Evolutionary conservation across 352 stramenopile species (phyloP).

Genomic region (Globisporangium carolinianum): DNA sequence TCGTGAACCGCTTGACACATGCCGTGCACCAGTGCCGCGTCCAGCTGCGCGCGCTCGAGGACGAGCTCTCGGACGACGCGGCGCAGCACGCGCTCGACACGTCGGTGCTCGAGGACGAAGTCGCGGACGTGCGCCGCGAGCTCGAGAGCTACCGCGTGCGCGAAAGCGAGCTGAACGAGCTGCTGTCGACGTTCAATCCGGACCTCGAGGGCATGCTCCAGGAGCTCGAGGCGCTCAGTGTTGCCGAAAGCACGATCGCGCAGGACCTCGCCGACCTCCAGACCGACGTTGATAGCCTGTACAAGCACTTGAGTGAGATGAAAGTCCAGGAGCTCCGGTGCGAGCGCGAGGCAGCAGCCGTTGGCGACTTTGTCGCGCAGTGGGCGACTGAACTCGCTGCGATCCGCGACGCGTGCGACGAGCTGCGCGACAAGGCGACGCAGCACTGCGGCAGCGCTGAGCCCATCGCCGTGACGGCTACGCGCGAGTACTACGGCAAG

Average conservation of each 20-base stretch:
- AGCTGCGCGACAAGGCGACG: slow-evolving; percentile 50
- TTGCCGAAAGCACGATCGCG: slow-evolving; percentile 41
- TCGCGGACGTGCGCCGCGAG: slow-evolving; percentile 40
- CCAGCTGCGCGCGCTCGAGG: slow-evolving; percentile 56
- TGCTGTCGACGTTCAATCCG: slow-evolving; percentile 57
- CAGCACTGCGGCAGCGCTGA: slow-evolving; percentile 46
- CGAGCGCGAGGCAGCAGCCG: slow-evolving; percentile 34
- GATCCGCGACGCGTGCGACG: slow-evolving; percentile 50
- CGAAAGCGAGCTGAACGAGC: slow-evolving; percentile 45
- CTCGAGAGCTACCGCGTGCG: slow-evolving; percentile 28
- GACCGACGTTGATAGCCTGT: slow-evolving; percentile 52
- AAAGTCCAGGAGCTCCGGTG: slow-evolving; percentile 66
- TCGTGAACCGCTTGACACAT: slow-evolving; percentile 48
- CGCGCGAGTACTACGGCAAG: slow-evolving; percentile 76
- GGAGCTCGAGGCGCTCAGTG: slow-evolving; percentile 47
- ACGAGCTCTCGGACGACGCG: slow-evolving; percentile 56
- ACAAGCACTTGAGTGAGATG: slow-evolving; percentile 69
- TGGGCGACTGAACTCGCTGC: slow-evolving; percentile 43
- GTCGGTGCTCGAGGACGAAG: slow-evolving; percentile 68
- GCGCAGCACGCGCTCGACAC: slow-evolving; percentile 67
- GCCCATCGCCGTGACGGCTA: slow-evolving; percentile 51
- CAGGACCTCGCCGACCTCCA: slow-evolving; percentile 48
- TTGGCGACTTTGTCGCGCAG: slow-evolving; percentile 40
- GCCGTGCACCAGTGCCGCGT: slow-evolving; percentile 45
- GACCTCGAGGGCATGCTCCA: slow-evolving; percentile 54